Base-by-base conservation (phyloP, 495 filamentous ascomycete species). In the Neurospora sp. region DNA sequence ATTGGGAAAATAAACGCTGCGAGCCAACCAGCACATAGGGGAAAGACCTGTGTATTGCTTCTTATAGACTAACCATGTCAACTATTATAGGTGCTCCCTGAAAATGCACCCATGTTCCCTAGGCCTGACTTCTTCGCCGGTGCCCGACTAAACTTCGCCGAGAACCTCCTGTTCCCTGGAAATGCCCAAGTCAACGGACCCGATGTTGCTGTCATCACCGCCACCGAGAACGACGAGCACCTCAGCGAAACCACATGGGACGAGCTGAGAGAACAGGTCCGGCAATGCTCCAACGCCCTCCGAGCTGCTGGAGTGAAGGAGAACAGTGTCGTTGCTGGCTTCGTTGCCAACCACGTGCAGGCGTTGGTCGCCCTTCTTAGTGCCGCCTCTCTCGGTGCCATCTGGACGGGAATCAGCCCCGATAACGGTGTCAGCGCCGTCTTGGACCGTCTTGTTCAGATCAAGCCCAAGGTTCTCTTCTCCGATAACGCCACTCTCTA, bases 391-490 rank as follows among this genome's bases (percentile, higher is more conserved):
- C 81, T 97, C 14, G 94, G 94, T 22, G 93, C 91, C n/a, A 88
- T 95, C 53, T 98, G 94, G 94, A 95, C 94, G 1, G 92, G 92
- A 3, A 91, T 96, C 61, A 94, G 91, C 74, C 92, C 93, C 0
- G 93, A 96, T 79, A 94, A 89, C 40, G 93, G 93, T n/a, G 83
- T 85, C 48, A 85, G 84, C 70, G 84, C 85, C 35, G 93, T 97
- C 5, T 82, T 98, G 18, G 94, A 97, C 75, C 88, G 94, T 10
- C 82, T 97, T 70, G 85, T 84, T 73, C 94, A 98, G 85, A 92
- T 98, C 70, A 86, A 91, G 72, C 94, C 94, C 3, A 88, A 87
- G 69, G 79, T 95, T 9, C 83, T 98, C 12, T 95, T 98, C 76
- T 89, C 93, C 9, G 94, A 97, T 81, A 94, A 94, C 77, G 92